Evolutionary conservation across 2,329 filamentous ascomycete species (phyloP).

Genomic region (Blastomyces percursus): DNA sequence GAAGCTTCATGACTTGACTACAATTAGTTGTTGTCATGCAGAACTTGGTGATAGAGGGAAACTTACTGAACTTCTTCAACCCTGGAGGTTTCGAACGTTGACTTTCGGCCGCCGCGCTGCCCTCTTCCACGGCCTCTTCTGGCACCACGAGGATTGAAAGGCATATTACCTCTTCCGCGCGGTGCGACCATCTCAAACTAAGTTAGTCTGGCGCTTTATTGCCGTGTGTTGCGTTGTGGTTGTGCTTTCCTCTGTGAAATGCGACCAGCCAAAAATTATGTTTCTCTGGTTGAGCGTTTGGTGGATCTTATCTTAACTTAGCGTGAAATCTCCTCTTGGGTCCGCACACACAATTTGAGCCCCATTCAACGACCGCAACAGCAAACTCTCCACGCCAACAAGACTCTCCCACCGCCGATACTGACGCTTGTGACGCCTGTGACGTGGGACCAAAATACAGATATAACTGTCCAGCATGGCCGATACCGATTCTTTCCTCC

Average conservation of each 20-base stretch:
- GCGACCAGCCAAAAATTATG: constrained; percentile 12
- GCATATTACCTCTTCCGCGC: constrained; percentile 13
- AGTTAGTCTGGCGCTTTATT: background rate
- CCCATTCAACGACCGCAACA: constrained; percentile 17
- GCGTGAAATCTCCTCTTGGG: constrained; percentile 33
- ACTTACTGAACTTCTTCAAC: constrained; percentile 3
- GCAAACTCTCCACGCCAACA: constrained; percentile 4
- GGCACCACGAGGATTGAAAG: constrained; percentile 16
- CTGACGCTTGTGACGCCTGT: constrained; percentile 1
- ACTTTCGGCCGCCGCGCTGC: constrained; percentile 16
- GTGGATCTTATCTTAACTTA: constrained; percentile 38
- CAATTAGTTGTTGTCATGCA: background rate
- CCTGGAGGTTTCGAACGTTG: constrained; percentile 4
- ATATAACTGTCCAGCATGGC: constrained; percentile 54
- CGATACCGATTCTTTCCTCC: constrained; percentile 75
- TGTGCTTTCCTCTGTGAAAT: background rate
- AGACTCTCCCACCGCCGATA: background rate
- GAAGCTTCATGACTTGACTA: background rate
- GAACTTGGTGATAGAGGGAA: background rate
- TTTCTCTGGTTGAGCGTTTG: constrained; percentile 9
- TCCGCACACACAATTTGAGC: constrained; percentile 32
- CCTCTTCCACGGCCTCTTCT: constrained; percentile 25
- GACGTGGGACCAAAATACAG: background rate
- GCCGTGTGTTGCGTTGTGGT: constrained; percentile 1
- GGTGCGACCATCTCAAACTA: constrained; percentile 21